A percentile compares a stretch with the other conserved stretches of the same genome.
Conservation (phyloP, 1,139 yeast genomes). For the Lodderomyces beijingensis region DNA sequence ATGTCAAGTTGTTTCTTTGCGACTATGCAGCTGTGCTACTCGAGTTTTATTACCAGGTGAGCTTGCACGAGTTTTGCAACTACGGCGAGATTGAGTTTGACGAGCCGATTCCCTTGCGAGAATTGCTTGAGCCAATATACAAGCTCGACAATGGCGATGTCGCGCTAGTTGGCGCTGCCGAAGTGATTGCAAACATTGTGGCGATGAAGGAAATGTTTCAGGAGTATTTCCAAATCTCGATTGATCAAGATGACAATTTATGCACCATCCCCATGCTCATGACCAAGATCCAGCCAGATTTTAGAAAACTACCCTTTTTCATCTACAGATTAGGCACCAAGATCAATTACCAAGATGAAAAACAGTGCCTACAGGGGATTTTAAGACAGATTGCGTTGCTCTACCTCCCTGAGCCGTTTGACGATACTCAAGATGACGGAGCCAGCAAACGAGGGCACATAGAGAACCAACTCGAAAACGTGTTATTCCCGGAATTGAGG, state of each 20-base stretch:
- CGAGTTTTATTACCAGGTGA: slow-evolving; percentile 79
- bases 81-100: slow-evolving; percentile 61
- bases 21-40: slow-evolving; percentile 71
- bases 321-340: slow-evolving; percentile 55
- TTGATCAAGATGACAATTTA: slow-evolving; percentile 31
- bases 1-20: slow-evolving; percentile 68
- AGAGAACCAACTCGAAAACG: slow-evolving; percentile 46
- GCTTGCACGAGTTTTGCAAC: slow-evolving; percentile 73
- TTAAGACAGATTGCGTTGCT: slow-evolving; percentile 66
- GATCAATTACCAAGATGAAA: slow-evolving; percentile 65
- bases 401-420: slow-evolving; percentile 59
- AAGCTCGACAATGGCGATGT: slow-evolving; percentile 3
- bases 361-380: slow-evolving; percentile 60
- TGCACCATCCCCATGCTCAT: slow-evolving; percentile 63
- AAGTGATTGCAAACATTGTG: slow-evolving; percentile 25
- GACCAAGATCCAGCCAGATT: slow-evolving; percentile 57
- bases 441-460: slow-evolving; percentile 16
- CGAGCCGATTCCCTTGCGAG: slow-evolving; percentile 29
- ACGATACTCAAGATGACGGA: slow-evolving; percentile 16
- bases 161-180: slow-evolving; percentile 15
- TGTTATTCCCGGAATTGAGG: slow-evolving; percentile 64
- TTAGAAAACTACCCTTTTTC: slow-evolving; percentile 63
- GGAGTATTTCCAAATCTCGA: slow-evolving; percentile 67
- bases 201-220: slow-evolving; percentile 69
- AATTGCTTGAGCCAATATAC: slow-evolving; percentile 26